Evolutionary conservation across 305 asterid genomes (phyloP).

Genomic region (Fraxinus baroniana): DNA sequence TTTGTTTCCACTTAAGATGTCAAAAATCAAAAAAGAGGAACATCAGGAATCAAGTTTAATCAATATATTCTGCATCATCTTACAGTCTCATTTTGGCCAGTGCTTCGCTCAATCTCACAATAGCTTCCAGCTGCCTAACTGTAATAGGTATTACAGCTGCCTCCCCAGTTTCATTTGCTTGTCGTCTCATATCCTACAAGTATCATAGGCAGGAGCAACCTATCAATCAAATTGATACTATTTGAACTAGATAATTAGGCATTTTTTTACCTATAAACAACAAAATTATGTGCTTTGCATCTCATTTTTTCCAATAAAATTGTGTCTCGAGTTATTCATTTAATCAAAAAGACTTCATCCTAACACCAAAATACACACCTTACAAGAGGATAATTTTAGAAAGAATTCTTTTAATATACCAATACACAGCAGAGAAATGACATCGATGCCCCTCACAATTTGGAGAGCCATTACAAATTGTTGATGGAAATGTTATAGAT

Average conservation of each 20-base stretch:
- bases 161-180: constrained; percentile 91
- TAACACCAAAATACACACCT: neutral
- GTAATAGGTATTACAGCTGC: constrained; percentile 89
- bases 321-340: neutral
- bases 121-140: constrained; percentile 96
- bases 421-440: neutral
- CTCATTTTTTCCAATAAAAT: neutral
- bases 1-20: neutral
- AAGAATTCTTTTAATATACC: neutral
- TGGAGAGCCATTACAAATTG: neutral
- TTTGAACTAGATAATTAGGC: neutral
- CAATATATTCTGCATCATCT: constrained; percentile 33
- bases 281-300: neutral
- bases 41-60: neutral
- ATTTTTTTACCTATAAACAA: neutral
- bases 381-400: neutral
- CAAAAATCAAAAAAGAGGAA: neutral
- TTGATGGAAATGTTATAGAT: neutral
- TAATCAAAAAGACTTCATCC: neutral
- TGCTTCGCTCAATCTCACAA: constrained; percentile 91
- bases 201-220: constrained; percentile 19
- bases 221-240: neutral
- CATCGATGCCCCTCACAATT: neutral
- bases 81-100: constrained; percentile 94
- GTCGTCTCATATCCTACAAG: constrained; percentile 83